Conservation (phyloP, 2,329 filamentous ascomycete genomes). For the Trichophyton benhamiae region DNA sequence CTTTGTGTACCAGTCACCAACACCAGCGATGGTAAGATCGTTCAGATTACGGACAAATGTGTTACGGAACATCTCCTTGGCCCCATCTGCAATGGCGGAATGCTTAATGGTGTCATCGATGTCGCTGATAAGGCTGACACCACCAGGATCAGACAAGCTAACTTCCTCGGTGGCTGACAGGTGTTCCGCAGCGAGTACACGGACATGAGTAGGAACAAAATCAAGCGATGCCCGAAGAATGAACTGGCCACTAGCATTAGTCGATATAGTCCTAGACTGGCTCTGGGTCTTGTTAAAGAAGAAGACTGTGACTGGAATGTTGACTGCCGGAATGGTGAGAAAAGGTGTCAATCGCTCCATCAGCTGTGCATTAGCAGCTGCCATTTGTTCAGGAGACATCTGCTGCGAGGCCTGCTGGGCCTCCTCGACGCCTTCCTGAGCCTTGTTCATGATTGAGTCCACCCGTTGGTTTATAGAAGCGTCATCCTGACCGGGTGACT, state of each 20-base stretch:
- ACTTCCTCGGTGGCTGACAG: constrained; percentile 72
- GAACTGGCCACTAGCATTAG: constrained; percentile 85
- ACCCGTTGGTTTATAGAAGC: constrained; percentile 63
- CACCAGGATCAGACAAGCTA: constrained; percentile 60
- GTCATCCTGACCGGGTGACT: constrained; percentile 45
- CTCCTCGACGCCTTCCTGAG: constrained; percentile 58
- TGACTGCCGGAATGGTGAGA: constrained; percentile 67
- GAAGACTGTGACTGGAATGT: constrained; percentile 75
- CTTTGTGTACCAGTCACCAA: constrained; percentile 74
- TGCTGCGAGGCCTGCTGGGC: constrained; percentile 3
- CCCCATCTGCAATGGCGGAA: constrained; percentile 76
- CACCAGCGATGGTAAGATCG: constrained; percentile 74
- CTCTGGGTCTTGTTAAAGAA: constrained; percentile 83
- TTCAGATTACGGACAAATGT: constrained; percentile 78
- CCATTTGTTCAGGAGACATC: constrained; percentile 58
- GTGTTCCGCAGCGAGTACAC: constrained; percentile 73
- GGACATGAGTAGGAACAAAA: constrained; percentile 80
- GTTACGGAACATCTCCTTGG: constrained; percentile 90
- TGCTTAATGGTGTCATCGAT: constrained; percentile 97
- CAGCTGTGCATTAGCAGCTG: constrained; percentile 70
- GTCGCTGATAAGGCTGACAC: constrained; percentile 89
- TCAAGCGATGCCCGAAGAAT: constrained; percentile 64
- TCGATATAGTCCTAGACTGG: constrained; percentile 70
- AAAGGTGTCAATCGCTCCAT: constrained; percentile 84
- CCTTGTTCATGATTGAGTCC: constrained; percentile 59